phyloP scores from a whole-genome alignment of 352 stramenopile species.

The Pythium guiyangense region DNA sequence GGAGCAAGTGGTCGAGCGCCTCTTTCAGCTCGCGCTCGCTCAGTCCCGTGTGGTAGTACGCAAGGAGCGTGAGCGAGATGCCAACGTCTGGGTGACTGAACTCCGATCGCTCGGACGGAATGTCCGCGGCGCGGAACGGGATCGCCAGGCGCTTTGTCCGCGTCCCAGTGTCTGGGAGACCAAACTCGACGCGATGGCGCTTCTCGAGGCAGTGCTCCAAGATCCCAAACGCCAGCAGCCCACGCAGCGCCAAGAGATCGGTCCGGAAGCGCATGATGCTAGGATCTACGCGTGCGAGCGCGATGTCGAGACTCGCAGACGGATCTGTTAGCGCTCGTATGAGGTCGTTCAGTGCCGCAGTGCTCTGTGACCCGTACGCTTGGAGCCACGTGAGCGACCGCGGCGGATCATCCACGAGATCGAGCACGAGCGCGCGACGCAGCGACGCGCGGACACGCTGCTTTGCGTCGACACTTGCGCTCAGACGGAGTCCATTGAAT shows the following conservation, averaged over 20 bases:
- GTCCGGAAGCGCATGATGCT: no score
- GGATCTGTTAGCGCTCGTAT: no score
- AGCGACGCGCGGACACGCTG: slow-evolving; percentile 1
- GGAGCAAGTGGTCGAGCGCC: slow-evolving; percentile 50
- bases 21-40: slow-evolving; percentile 36
- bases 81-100: slow-evolving; percentile 88
- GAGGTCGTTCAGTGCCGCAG: no score
- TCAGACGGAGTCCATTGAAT: slow-evolving; percentile 42
- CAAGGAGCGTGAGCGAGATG: slow-evolving; percentile 75
- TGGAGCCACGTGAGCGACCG: slow-evolving; percentile 68
- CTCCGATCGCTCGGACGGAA: slow-evolving; percentile 76
- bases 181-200: slow-evolving; percentile 79
- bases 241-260: slow-evolving; percentile 15
- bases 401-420: slow-evolving; percentile 52
- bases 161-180: slow-evolving; percentile 30
- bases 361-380: slow-evolving; percentile 9
- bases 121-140: slow-evolving; percentile 81
- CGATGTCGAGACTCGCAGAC: slow-evolving; percentile 13
- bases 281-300: not conserved
- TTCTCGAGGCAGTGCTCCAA: slow-evolving; percentile 85
- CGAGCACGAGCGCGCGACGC: slow-evolving; percentile 35
- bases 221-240: slow-evolving; percentile 69
- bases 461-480: slow-evolving; percentile 16
- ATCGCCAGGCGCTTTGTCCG: slow-evolving; percentile 77
- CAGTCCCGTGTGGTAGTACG: slow-evolving; percentile 84